Evolutionary conservation across 148 eudicot species (phyloP), one percentile per base, ranked within the genome.

Genomic region (Beta vulgaris): DNA sequence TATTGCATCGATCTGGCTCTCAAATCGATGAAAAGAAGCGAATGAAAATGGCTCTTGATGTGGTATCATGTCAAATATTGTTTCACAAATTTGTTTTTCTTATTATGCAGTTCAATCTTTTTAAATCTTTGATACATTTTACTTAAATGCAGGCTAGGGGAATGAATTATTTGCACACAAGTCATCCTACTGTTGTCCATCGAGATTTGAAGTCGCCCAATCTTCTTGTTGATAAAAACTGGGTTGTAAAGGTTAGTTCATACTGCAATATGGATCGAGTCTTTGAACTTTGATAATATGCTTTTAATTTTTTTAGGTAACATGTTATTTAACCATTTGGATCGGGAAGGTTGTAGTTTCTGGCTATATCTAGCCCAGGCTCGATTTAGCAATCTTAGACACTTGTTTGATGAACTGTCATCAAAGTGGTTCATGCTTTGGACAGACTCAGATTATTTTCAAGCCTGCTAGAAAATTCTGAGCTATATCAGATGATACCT

Each of bases 121-220:
- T 77, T 51, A 67, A 61, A 55, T 71, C 11, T 71, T n/a, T 14
- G 63, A 73, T 51, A 39, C 23, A 13, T 76, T 36, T 36, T 76
- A 57, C 58, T 72, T 81, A 12, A 60, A 73, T 86, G 85, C 84
- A 96, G 99, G 99, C 98, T 42, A 89, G 89, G 84, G 99, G 99
- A 66, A 92, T 96, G 99, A 96, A 96, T 83, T 96, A 92, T 82
- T 79, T 96, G 85, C 99, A 96, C 78, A 89, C 95, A 26, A 85
- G 97, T 79, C 85, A 91, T 81, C 99, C 99, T 68, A 82, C 85
- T 32, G 90, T 95, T 65, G 99, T 95, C 37, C 99, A 95, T 84
- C 88, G 99, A 78, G 99, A 96, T 87, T 81, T 96, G 75, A 96
- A 96, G 82, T 87, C 99, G 21, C 97, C 97, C 58, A 96, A 96